These are phyloP conservation scores for Cystofilobasidium capitatum DNA, from an alignment of 768 basidiomycete genomes.

Conservation along the genomic window DNA sequence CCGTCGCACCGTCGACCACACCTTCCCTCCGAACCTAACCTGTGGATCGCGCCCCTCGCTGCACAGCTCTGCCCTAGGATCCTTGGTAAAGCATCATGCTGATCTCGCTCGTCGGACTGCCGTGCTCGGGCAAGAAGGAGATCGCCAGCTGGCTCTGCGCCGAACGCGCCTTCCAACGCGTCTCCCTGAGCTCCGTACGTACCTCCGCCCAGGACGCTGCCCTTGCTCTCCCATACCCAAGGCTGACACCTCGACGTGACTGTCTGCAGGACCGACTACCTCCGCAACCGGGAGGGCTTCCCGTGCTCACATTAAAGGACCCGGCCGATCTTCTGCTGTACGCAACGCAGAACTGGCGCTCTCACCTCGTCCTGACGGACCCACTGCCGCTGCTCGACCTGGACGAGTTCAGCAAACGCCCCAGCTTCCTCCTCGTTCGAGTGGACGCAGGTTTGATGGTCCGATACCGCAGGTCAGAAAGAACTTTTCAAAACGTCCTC, in stretches of 20 bases:
- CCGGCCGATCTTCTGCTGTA: constrained; percentile 55
- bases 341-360: constrained; percentile 71
- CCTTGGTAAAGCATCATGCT: constrained; percentile 31
- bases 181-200: constrained; percentile 31
- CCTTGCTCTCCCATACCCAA: no score
- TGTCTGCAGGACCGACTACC: no score
- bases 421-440: constrained; percentile 76
- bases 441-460: constrained; percentile 71
- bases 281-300: no score
- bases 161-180: constrained; percentile 36
- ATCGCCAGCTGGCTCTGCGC: constrained; percentile 38
- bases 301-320: constrained; percentile 43
- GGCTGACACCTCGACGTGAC: no score
- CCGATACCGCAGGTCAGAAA: constrained; percentile 48
- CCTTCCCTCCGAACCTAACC: no score
- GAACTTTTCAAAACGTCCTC: not conserved
- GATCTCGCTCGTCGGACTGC: constrained; percentile 42
- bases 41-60: no score
- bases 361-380: constrained; percentile 68
- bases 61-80: no score
- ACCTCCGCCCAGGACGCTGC: not conserved
- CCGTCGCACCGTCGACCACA: no score
- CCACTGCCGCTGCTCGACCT: constrained; percentile 51
- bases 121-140: constrained; percentile 40
- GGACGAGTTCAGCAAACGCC: constrained; percentile 65